Percentiles rank a stretch among this genome's conserved stretches.
phyloP scores from a whole-genome alignment of 2,329 filamentous ascomycete genomes.

The Bipolaris gigantea region DNA sequence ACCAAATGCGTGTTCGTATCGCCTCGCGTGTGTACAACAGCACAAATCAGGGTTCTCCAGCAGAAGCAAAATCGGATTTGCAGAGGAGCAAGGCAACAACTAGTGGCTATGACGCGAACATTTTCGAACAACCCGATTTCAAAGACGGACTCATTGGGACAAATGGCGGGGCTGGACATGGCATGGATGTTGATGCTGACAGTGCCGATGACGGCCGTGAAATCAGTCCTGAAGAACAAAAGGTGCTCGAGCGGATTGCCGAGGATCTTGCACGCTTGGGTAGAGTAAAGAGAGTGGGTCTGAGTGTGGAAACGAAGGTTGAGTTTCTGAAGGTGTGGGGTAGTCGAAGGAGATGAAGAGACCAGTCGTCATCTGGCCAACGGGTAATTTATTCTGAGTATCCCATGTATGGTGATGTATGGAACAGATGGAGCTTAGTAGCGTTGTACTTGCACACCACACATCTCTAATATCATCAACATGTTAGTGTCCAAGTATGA shows the following conservation, averaged over 20 bases:
- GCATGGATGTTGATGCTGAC: conserved; percentile 21
- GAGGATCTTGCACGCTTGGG: conserved; percentile 87
- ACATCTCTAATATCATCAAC: background rate
- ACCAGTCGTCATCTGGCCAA: background rate
- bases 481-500: background rate
- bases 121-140: conserved; percentile 37
- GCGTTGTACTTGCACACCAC: background rate
- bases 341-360: conserved; percentile 41
- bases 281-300: conserved; percentile 82
- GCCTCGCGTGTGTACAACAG: conserved; percentile 67
- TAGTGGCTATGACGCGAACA: conserved; percentile 37
- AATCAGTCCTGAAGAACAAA: conserved; percentile 58
- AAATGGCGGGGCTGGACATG: conserved; percentile 18
- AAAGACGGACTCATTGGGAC: conserved; percentile 20
- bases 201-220: conserved; percentile 5
- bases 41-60: conserved; percentile 23
- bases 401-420: background rate
- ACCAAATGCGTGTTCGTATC: conserved; percentile 87
- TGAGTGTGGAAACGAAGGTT: conserved; percentile 80
- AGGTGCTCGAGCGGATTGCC: conserved; percentile 74
- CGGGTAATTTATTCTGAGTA: background rate
- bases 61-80: background rate
- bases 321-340: conserved; percentile 77
- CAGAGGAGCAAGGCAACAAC: conserved; percentile 17
- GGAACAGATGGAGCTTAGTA: background rate